Evolutionary conservation across 371 early-diverging fungal species (phyloP), one percentile per base, ranked within the genome.

Genomic region (Rhizoclosmatium hyalinum): DNA sequence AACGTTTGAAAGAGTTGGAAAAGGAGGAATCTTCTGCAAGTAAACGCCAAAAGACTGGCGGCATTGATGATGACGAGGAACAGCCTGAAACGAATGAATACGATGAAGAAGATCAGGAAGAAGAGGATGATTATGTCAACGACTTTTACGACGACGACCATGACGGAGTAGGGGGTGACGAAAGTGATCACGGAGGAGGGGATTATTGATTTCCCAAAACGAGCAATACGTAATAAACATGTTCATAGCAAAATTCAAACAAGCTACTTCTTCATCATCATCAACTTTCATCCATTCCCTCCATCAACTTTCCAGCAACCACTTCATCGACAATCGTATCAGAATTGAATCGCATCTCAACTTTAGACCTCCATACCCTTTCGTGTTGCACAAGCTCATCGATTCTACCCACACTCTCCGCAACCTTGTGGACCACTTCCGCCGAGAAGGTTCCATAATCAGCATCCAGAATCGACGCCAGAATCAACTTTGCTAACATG

Each of bases 121-220:
- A 77, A 62, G 73, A 61, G 19, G 77, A 73, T 41, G 77, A 77
- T 46, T 72, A 73, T 53, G 45, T 53, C 44, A 54, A 42, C 24
- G 68, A 73, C 32, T 63, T 50, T 43, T 67, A 77, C 56, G 77
- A 63, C 5, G 77, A 77, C 32, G 73, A 77, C 55, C 45, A 77
- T 56, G 77, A 77, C 55, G 61, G 60, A n/a, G 75, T 46, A 41
- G 73, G 55, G 5, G 77, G 73, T 2, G 77, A 77, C 42, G 77
- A 76, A 6, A 60, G 61, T 17, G 77, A 77, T 24, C 67, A 67
- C 39, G 67, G 67, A 85, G 73, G 80, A 82, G 54, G 89, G 89
- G 2, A 77, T 84, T 73, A 82, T 82, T 61, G 65, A 74, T 54
- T 68, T 76, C 50, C 68, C 58, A 54, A 76, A 65, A 73, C 65